Evolutionary conservation across 805 yeast genomes (phyloP).

Genomic region (Candida vaughaniae): DNA sequence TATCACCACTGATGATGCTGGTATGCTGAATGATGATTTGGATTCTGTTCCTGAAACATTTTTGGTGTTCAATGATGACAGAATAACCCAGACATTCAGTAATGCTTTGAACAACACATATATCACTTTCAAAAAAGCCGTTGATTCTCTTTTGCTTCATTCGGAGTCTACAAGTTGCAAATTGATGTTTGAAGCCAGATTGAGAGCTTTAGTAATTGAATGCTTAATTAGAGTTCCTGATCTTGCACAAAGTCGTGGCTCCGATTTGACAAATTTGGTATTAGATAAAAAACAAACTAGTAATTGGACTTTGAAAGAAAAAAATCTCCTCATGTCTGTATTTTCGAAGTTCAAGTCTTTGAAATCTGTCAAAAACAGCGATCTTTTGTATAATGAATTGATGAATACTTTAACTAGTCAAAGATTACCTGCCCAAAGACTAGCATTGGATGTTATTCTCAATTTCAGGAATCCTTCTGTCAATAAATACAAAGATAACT

Average conservation of each 20-base stretch:
- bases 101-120: slow-evolving; percentile 21
- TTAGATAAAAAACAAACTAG: slow-evolving; percentile 28
- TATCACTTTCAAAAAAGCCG: slow-evolving; percentile 29
- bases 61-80: slow-evolving; percentile 42
- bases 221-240: slow-evolving; percentile 58
- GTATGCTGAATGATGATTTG: background rate
- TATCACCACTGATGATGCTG: slow-evolving; percentile 3
- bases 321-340: slow-evolving; percentile 56
- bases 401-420: slow-evolving; percentile 61
- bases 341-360: slow-evolving; percentile 66
- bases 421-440: slow-evolving; percentile 60
- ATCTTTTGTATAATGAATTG: slow-evolving; percentile 52
- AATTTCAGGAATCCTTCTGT: slow-evolving; percentile 60
- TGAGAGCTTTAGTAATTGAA: slow-evolving; percentile 57
- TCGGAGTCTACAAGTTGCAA: slow-evolving; percentile 37
- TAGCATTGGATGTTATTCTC: slow-evolving; percentile 68
- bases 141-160: slow-evolving; percentile 36
- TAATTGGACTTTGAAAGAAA: slow-evolving; percentile 51
- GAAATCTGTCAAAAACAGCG: slow-evolving; percentile 50
- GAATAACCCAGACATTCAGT: slow-evolving; percentile 44
- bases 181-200: slow-evolving; percentile 39
- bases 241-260: slow-evolving; percentile 65
- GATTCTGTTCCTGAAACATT: slow-evolving; percentile 4
- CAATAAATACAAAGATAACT: slow-evolving; percentile 68
- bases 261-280: slow-evolving; percentile 57